Conservation (phyloP, 441 rosid species). For the Eutrema salsugineum region DNA sequence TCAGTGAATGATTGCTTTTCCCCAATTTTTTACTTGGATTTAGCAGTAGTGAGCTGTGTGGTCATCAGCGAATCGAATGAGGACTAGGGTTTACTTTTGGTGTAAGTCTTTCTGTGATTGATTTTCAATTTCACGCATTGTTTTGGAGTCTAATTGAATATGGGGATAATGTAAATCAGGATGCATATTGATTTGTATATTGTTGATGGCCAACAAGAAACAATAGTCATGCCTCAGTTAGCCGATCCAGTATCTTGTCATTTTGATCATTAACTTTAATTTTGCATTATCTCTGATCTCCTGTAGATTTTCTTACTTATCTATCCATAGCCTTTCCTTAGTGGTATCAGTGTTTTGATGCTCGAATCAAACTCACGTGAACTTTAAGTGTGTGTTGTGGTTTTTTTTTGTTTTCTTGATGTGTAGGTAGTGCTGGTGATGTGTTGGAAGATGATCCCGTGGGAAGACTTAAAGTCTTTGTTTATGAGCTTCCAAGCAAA, state of each 20-base stretch:
- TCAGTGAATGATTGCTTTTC: neutral
- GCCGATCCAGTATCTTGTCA: neutral
- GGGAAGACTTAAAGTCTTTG: constrained; percentile 75
- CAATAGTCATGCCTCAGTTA: neutral
- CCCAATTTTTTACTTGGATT: neutral
- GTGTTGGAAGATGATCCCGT: constrained; percentile 78
- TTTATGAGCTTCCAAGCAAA: constrained; percentile 77
- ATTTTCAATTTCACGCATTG: neutral
- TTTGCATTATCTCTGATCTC: neutral
- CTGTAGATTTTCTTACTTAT: too few relatives aligned
- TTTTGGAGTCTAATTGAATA: neutral
- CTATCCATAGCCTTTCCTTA: neutral
- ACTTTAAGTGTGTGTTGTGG: neutral
- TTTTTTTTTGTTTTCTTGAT: neutral
- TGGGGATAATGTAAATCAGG: neutral
- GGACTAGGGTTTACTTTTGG: neutral
- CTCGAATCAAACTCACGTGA: neutral
- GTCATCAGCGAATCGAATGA: neutral
- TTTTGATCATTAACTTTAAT: neutral
- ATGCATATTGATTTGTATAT: neutral
- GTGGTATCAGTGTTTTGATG: neutral
- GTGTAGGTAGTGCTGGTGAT: constrained; percentile 78
- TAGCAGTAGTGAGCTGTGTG: neutral
- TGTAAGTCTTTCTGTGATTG: neutral
- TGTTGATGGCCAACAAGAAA: neutral